Base-by-base conservation (phyloP, 148 eudicot species). In the Rhododendron mucronatum region DNA sequence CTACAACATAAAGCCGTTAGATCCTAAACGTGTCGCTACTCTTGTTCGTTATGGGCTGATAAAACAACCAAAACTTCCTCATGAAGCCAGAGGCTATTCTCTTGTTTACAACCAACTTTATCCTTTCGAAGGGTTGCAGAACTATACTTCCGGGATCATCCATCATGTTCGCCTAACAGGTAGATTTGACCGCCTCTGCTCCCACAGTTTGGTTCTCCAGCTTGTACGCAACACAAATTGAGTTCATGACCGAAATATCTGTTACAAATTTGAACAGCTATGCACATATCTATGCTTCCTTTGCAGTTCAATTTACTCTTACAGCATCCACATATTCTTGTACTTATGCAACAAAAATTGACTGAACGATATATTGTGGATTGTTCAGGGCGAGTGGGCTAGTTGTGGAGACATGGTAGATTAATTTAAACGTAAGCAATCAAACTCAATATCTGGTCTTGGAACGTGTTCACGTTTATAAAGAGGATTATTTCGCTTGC, bases 151-250 rank as follows among this genome's bases (percentile, higher is more conserved):
- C 61, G 99, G 99, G 71, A 95, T 97, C 53, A 95, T 97, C 55
- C 99, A 97, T 88, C 99, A 97, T 85, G 99, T 92, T 67, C 98
- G 93, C 78, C 92, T 97, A 75, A 94, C 95, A 84, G 99, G 99
- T 94, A 90, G 69, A 69, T 14, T 75, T 50, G 5, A 7, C 55
- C 33, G 3, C 45, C 37, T 75, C 30, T 14, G 30, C 20, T 33
- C 44, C 48, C 47, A 30, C 37, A 84, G 75, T 69, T 48, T 26
- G 79, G 15, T 10, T 69, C n/a, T 45, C 16, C 26, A 30, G 18
- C 75, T 71, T 74, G 11, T 67, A 33, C 47, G 78, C 26, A 47
- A 26, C 28, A 69, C 3, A 69, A 69, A n/a, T 51, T 28, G 33
- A 78, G 33, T 78, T 13, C 33, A 35, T 44, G 15, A 65, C 39